Evolutionary conservation across 352 stramenopile genomes (phyloP), one percentile per base, ranked within the genome.

Genomic region (Globisporangium cylindrosporum): DNA sequence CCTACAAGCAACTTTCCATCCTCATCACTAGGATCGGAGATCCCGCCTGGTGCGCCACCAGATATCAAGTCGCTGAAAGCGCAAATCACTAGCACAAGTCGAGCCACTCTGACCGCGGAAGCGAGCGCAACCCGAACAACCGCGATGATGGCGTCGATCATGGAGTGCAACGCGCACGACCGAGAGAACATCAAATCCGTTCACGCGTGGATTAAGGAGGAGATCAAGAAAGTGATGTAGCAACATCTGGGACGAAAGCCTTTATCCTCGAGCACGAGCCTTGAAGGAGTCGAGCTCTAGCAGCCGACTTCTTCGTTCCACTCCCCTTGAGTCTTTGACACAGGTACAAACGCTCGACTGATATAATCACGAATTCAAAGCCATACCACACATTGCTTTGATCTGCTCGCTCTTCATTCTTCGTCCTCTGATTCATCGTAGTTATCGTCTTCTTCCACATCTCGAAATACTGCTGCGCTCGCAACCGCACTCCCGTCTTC

Each of bases 121-220:
- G 63, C 60, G 27, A 72, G 59, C 29, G 74, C 61, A 53, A 70
- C 66, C 55, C 46, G 71, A 22, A 73, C 70, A 56, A 70, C 62
- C 0, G 20, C 59, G 22, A 60, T 90, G 51, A 82, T 90, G 71
- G 78, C 76, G 10, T 79, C 72, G 38, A 73, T 84, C 8, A 62
- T 83, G 48, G 82, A 90, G 24, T 82, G 75, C 54, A 82, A 73
- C 24, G 77, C 75, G 4, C 77, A 80, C 54, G 72, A 89, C 61
- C 73, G 64, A 38, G 78, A 86, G 24, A 82, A 73, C 46, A 66
- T 89, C 38, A 68, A 63, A 27, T 70, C 72, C 18, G 57, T 89
- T 12, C 68, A 76, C 22, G 51, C 14, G 4, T 84, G 76, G 76
- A 56, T 88, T 29, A 77, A 81, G 8, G 80, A 88, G 1, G 81